These are phyloP conservation scores for Polytrichum commune DNA, from an alignment of 225 moss, liverwort and hornwort genomes.

Conservation along the genomic window DNA sequence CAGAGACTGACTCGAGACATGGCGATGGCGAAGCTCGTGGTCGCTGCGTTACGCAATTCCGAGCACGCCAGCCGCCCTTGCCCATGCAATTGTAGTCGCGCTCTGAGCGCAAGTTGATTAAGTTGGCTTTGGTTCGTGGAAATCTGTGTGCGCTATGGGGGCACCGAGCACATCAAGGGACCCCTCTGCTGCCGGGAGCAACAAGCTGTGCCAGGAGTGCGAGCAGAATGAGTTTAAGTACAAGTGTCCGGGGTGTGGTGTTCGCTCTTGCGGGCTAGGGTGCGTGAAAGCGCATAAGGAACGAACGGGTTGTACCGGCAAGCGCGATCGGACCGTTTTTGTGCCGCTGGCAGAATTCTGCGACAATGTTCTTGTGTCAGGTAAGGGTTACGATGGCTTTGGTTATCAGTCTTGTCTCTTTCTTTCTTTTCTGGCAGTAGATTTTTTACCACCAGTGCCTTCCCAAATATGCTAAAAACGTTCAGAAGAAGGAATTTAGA, in stretches of 20 bases:
- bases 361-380: constrained; percentile 85
- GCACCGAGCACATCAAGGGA: constrained; percentile 17
- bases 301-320: constrained; percentile 72
- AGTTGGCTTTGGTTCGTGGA: no score
- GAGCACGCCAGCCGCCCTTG: no score
- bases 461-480: no score
- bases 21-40: no score
- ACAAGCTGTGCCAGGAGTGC: constrained; percentile 72
- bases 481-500: no score
- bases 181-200: not conserved
- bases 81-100: no score
- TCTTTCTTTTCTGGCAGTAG: no score
- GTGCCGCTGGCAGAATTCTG: constrained; percentile 67
- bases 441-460: no score
- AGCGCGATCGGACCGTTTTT: constrained; percentile 86
- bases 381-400: constrained; percentile 9
- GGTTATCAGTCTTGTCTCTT: no score
- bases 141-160: constrained; percentile 20
- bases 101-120: no score
- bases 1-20: no score
- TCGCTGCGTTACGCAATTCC: no score
- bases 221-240: constrained; percentile 68
- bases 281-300: constrained; percentile 85
- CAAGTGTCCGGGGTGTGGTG: constrained; percentile 79
- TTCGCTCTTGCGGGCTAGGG: constrained; percentile 68